Conservation (phyloP, 768 basidiomycete genomes). For the Lactarius evosmus region DNA sequence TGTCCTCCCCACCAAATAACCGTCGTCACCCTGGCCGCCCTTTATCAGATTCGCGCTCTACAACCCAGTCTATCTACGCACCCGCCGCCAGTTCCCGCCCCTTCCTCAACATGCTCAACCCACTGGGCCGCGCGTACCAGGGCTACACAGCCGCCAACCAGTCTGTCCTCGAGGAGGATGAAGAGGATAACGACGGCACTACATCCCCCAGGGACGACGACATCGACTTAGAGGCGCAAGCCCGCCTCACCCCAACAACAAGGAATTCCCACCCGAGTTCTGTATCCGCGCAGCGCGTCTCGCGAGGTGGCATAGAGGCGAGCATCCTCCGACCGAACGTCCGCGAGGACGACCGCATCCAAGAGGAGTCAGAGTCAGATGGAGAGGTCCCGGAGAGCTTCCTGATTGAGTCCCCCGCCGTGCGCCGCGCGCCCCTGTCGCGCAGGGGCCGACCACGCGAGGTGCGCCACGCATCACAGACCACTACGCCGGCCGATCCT, state of each 20-base stretch:
- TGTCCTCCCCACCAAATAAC: conserved; percentile 29
- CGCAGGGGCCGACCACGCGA: conserved; percentile 41
- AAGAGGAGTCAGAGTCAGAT: conserved; percentile 64
- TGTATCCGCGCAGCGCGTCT: conserved; percentile 50
- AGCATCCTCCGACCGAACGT: conserved; percentile 66
- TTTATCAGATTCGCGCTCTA: conserved; percentile 29
- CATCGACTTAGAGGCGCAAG: conserved; percentile 56
- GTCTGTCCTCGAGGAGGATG: conserved; percentile 69
- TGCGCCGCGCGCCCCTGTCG: conserved; percentile 31
- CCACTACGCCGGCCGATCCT: conserved; percentile 22
- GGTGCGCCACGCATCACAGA: conserved; percentile 13
- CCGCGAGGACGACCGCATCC: conserved; percentile 58
- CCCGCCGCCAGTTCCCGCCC: conserved; percentile 63
- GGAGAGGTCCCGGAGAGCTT: conserved; percentile 85
- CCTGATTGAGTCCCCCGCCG: conserved; percentile 66
- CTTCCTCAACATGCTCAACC: conserved; percentile 80
- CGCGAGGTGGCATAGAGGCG: conserved; percentile 61
- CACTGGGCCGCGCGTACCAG: conserved; percentile 67
- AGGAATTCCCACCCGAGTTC: conserved; percentile 36
- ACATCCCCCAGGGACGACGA: conserved; percentile 39
- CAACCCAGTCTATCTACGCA: conserved; percentile 36
- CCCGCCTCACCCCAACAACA: conserved; percentile 38
- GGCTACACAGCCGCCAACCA: conserved; percentile 76
- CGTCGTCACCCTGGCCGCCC: conserved; percentile 28
- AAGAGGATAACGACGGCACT: conserved; percentile 47